These are phyloP conservation scores for Globisporangium radiosum DNA, from an alignment of 352 stramenopile genomes.

Conservation along the genomic window DNA sequence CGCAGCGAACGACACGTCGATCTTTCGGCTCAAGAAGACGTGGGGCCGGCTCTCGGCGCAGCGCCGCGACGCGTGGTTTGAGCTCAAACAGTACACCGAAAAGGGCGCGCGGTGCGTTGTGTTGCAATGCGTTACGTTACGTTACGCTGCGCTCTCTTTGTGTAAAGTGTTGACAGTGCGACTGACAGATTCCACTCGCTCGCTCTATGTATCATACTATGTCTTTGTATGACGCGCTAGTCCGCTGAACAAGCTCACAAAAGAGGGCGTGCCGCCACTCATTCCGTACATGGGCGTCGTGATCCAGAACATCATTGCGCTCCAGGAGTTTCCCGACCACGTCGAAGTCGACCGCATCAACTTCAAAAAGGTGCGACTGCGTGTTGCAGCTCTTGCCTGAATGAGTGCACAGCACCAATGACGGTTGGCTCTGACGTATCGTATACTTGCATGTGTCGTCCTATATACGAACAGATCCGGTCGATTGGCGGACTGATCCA, in stretches of 20 bases:
- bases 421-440: neutral
- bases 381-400: neutral
- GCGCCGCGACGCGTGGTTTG: constrained; percentile 74
- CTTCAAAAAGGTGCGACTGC: constrained; percentile 65
- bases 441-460: neutral
- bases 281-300: constrained; percentile 84
- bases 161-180: too few species aligned
- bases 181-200: neutral
- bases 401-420: too few species aligned
- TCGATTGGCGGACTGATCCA: constrained; percentile 58
- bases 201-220: neutral
- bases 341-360: constrained; percentile 79
- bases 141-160: too few species aligned
- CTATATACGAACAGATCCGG: constrained; percentile 35
- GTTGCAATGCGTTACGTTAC: too few species aligned
- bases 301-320: constrained; percentile 78
- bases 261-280: constrained; percentile 55
- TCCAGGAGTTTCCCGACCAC: constrained; percentile 78
- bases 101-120: constrained; percentile 52
- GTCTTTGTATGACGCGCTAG: constrained; percentile 9
- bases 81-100: constrained; percentile 77
- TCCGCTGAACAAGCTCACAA: constrained; percentile 74
- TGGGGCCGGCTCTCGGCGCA: constrained; percentile 66
- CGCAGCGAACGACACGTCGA: constrained; percentile 79
- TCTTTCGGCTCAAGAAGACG: constrained; percentile 85